Evolutionary conservation across 768 basidiomycete genomes (phyloP).

Genomic region (Trichaptum fuscoviolaceum): DNA sequence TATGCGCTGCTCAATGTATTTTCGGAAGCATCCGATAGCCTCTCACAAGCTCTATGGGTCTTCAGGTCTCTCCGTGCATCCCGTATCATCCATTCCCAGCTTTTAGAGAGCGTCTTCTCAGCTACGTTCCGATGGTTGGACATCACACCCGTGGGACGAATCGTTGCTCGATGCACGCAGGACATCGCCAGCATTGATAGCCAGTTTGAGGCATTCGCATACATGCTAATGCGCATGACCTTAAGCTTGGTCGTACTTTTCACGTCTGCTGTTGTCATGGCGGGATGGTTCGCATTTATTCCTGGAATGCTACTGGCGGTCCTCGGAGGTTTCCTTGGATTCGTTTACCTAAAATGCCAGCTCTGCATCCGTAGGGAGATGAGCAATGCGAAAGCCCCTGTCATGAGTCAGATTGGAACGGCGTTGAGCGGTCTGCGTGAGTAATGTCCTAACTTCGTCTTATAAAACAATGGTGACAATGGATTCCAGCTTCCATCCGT

Average conservation of each 20-base stretch:
- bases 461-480: no score
- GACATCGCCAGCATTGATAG: conserved; percentile 16
- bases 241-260: conserved; percentile 13
- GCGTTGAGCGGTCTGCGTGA: conserved; percentile 16
- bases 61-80: conserved; percentile 50
- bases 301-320: conserved; percentile 20
- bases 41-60: conserved; percentile 39
- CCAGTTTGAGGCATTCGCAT: background rate
- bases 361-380: conserved; percentile 25
- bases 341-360: conserved; percentile 12
- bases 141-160: conserved; percentile 23
- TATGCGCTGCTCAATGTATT: conserved; percentile 39
- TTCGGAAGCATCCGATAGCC: conserved; percentile 37
- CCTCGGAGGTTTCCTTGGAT: conserved; percentile 29
- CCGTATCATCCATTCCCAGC: conserved; percentile 42
- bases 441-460: conserved; percentile 1
- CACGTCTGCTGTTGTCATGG: background rate
- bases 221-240: conserved; percentile 10
- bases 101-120: conserved; percentile 49
- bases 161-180: conserved; percentile 26
- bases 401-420: conserved; percentile 16
- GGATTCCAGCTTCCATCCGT: conserved; percentile 35
- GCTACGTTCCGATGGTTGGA: conserved; percentile 44
- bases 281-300: conserved; percentile 14
- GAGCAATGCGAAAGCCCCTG: conserved; percentile 20